Conservation (phyloP, 2,329 filamentous ascomycete genomes). For the Coniochaeta hoffmannii region DNA sequence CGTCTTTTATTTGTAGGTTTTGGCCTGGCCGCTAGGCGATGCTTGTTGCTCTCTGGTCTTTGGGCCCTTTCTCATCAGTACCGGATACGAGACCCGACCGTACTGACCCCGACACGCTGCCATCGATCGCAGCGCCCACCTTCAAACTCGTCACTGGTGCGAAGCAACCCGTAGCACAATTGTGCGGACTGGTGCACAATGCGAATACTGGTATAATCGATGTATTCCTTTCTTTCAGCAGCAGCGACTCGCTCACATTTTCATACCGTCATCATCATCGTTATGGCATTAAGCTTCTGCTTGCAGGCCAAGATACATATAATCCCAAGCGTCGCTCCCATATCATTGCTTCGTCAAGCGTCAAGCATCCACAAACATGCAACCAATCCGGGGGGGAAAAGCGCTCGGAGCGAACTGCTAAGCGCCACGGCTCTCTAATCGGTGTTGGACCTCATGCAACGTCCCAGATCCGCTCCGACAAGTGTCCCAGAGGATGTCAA, state of each 20-base stretch:
- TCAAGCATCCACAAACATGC: neutral
- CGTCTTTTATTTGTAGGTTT: no score
- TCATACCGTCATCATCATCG: neutral
- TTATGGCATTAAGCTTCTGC: neutral
- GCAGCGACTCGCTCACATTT: neutral
- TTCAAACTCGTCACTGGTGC: no score
- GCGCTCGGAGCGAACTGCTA: neutral
- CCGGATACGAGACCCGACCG: no score
- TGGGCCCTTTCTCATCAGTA: no score
- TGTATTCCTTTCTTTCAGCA: neutral
- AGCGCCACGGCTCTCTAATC: neutral
- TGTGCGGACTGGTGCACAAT: no score
- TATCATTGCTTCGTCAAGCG: slow-evolving; percentile 1
- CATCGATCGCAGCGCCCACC: no score
- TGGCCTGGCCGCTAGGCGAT: no score
- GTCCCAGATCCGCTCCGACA: neutral
- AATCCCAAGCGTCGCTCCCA: neutral
- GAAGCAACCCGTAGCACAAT: no score
- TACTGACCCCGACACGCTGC: no score
- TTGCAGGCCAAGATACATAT: neutral
- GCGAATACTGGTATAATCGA: neutral
- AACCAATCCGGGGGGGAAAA: neutral
- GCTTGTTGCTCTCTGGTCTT: no score
- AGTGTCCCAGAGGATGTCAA: neutral
- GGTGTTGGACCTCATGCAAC: neutral